Percentiles rank a stretch among this genome's conserved stretches.
Conservation (phyloP, 2,329 filamentous ascomycete species). For the Macrophomina tecta region DNA sequence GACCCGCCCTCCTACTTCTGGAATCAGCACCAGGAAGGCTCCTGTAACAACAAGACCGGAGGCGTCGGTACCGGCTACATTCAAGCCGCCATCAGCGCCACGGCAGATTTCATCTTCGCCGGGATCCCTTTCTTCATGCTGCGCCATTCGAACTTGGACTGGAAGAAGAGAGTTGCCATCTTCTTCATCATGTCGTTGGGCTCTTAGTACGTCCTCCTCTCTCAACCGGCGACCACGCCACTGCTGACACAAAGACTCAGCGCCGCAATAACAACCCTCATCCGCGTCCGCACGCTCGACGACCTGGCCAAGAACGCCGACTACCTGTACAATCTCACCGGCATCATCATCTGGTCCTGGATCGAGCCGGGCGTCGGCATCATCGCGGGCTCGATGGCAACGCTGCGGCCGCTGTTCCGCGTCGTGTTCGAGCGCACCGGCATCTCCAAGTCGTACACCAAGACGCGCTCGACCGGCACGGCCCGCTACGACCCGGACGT, state of each 20-base stretch:
- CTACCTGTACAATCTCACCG: slow-evolving; percentile 23
- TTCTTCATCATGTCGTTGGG: slow-evolving; percentile 15
- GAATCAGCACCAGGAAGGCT: slow-evolving; percentile 32
- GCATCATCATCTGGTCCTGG: slow-evolving; percentile 33
- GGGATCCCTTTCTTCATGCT: slow-evolving; percentile 15
- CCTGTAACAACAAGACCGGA: not conserved
- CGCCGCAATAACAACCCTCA: slow-evolving; percentile 9
- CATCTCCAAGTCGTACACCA: slow-evolving; percentile 23
- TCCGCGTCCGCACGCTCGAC: slow-evolving; percentile 1
- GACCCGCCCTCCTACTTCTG: slow-evolving; percentile 59
- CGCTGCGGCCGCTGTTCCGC: slow-evolving; percentile 56
- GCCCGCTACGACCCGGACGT: slow-evolving; percentile 18
- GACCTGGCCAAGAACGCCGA: not conserved
- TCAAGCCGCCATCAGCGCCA: slow-evolving; percentile 4
- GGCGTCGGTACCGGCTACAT: slow-evolving; percentile 7
- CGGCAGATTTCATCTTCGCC: not conserved
- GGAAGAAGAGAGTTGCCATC: slow-evolving; percentile 1
- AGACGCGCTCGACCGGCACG: not conserved
- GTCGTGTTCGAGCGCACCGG: slow-evolving; percentile 34
- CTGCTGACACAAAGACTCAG: not conserved
- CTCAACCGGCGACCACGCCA: too few species aligned
- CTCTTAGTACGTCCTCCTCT: not conserved
- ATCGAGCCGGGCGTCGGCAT: slow-evolving; percentile 47
- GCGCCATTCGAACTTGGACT: slow-evolving; percentile 1
- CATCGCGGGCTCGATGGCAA: slow-evolving; percentile 55